Conservation (phyloP, 176 grass and related monocot genomes). For the Carex myosuroides region DNA sequence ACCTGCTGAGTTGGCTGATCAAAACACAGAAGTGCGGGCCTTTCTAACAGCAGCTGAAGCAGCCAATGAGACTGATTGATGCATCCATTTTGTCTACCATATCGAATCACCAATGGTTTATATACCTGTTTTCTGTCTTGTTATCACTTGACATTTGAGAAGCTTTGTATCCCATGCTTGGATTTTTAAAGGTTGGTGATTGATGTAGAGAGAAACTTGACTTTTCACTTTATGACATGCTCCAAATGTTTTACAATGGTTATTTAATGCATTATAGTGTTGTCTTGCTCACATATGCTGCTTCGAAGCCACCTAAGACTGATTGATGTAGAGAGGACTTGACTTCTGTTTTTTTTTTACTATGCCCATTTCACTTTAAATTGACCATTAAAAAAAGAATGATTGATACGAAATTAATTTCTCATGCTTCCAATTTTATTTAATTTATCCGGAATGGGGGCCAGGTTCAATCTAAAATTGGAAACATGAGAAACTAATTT, state of each 20-base stretch:
- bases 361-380: no score
- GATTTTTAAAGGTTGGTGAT: neutral
- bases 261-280: neutral
- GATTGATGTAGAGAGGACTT: no score
- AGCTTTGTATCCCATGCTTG: neutral
- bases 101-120: neutral
- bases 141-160: neutral
- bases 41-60: slow-evolving; percentile 41
- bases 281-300: neutral
- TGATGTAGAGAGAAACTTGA: slow-evolving; percentile 3
- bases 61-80: slow-evolving; percentile 21
- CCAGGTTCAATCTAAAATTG: no score
- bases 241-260: neutral
- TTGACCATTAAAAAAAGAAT: no score
- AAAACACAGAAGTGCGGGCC: slow-evolving; percentile 53
- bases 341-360: no score
- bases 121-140: neutral
- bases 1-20: slow-evolving; percentile 71
- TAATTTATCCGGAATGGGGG: no score
- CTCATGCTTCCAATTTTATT: no score
- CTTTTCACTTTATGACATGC: neutral
- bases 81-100: neutral
- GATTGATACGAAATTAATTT: no score
- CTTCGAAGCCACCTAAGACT: neutral
- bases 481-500: no score